Percentiles rank a stretch among this genome's conserved stretches.
Conservation (phyloP, 176 grass and related monocot genomes). For the Elymus sibiricus region DNA sequence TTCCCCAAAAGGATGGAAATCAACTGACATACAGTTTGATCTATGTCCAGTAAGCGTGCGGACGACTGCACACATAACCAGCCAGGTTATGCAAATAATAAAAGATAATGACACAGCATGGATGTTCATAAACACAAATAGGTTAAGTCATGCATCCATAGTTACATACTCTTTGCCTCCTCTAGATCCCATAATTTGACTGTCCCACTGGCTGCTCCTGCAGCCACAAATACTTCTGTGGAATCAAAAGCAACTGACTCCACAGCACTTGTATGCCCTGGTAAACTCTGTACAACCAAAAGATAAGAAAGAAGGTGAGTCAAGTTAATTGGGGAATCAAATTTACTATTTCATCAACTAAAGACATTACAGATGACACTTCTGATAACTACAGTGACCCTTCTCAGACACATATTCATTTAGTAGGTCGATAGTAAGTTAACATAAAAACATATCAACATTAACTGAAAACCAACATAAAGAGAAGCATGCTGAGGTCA, state of each 20-base stretch:
- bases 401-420: background rate
- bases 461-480: background rate
- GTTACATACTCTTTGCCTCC: conserved; percentile 84
- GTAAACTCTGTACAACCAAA: conserved; percentile 66
- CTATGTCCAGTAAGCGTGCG: conserved; percentile 88
- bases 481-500: conserved; percentile 1
- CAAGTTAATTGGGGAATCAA: conserved; percentile 9
- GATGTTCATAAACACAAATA: background rate
- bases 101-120: background rate
- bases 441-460: background rate
- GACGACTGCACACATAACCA: conserved; percentile 64
- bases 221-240: conserved; percentile 86
- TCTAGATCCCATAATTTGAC: conserved; percentile 93
- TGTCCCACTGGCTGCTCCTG: conserved; percentile 93
- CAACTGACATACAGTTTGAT: conserved; percentile 90
- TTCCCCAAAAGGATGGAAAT: conserved; percentile 97
- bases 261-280: conserved; percentile 87
- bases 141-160: background rate
- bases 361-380: background rate
- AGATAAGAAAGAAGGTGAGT: background rate
- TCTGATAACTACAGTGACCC: background rate
- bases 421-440: background rate
- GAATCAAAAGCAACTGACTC: conserved; percentile 89
- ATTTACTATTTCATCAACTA: background rate
- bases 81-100: background rate